These are phyloP conservation scores for Gastrolobium bilobum DNA, from an alignment of 306 rosid genomes.

Conservation along the genomic window DNA sequence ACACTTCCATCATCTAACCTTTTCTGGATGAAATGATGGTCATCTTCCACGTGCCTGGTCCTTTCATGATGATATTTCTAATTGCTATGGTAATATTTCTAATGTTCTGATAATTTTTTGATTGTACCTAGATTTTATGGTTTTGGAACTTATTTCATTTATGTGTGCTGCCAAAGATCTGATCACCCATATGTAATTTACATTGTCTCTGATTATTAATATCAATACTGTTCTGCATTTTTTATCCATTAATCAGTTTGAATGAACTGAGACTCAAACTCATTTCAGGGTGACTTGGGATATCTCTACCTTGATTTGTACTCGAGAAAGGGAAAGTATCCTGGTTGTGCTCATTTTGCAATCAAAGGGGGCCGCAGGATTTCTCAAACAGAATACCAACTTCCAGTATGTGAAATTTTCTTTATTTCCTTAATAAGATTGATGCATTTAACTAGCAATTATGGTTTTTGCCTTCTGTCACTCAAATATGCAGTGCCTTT, in stretches of 20 bases:
- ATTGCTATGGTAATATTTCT: neutral
- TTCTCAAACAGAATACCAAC: conserved; percentile 67
- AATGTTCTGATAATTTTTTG: neutral
- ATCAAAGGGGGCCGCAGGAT: conserved; percentile 64
- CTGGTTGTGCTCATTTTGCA: conserved; percentile 70
- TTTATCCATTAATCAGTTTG: conserved; percentile 13
- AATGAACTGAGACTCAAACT: conserved; percentile 33
- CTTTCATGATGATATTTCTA: too few species aligned
- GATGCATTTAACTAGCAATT: conserved; percentile 33
- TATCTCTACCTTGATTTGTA: conserved; percentile 63
- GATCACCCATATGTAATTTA: conserved; percentile 12
- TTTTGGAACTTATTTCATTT: conserved; percentile 4
- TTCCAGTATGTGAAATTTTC: conserved; percentile 58
- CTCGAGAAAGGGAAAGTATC: conserved; percentile 65
- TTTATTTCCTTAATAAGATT: conserved; percentile 11
- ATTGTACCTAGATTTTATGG: neutral
- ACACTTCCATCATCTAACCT: too few species aligned
- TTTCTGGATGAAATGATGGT: too few species aligned
- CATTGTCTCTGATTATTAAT: conserved; percentile 33
- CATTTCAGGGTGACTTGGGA: conserved; percentile 64
- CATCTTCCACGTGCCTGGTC: too few species aligned
- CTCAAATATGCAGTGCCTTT: conserved; percentile 24
- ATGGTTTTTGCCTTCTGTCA: conserved; percentile 26
- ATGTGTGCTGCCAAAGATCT: conserved; percentile 13
- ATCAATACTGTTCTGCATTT: neutral